Conservation (phyloP, 2,329 filamentous ascomycete genomes). For the Aureobasidium lini region DNA sequence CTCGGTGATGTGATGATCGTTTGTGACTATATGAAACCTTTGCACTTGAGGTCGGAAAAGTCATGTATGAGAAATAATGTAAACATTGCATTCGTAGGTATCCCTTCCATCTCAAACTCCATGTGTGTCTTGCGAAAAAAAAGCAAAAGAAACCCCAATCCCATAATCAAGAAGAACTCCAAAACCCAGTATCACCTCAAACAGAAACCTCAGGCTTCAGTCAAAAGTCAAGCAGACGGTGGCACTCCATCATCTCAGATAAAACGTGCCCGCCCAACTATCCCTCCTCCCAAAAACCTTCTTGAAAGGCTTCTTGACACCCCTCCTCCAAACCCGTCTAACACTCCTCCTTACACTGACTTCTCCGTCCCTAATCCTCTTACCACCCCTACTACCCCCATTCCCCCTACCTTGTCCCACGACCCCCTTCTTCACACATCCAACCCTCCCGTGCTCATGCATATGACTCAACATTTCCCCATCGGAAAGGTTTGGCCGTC, state of each 20-base stretch:
- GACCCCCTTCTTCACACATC: neutral
- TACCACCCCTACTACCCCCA: neutral
- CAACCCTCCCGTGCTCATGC: neutral
- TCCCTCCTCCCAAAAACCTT: constrained; percentile 11
- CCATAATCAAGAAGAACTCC: too few species aligned
- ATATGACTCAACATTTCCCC: neutral
- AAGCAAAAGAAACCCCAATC: too few species aligned
- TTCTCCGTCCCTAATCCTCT: too few species aligned
- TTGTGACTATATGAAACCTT: too few species aligned
- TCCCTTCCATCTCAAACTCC: too few species aligned
- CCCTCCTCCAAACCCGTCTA: neutral
- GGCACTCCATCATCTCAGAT: neutral
- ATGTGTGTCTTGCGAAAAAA: too few species aligned
- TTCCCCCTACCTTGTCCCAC: neutral
- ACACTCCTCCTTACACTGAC: neutral
- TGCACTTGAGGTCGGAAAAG: too few species aligned
- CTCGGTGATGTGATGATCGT: neutral
- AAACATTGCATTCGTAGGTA: too few species aligned
- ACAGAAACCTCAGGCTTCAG: too few species aligned
- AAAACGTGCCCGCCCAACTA: constrained; percentile 9
- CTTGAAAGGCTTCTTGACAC: neutral
- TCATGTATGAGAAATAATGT: too few species aligned
- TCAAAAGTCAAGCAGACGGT: neutral
- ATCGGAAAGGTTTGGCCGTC: neutral
- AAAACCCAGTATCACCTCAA: too few species aligned